Evolutionary conservation across 495 filamentous ascomycete genomes (phyloP), one percentile per base, ranked within the genome.

Genomic region (Podospora anserina): DNA sequence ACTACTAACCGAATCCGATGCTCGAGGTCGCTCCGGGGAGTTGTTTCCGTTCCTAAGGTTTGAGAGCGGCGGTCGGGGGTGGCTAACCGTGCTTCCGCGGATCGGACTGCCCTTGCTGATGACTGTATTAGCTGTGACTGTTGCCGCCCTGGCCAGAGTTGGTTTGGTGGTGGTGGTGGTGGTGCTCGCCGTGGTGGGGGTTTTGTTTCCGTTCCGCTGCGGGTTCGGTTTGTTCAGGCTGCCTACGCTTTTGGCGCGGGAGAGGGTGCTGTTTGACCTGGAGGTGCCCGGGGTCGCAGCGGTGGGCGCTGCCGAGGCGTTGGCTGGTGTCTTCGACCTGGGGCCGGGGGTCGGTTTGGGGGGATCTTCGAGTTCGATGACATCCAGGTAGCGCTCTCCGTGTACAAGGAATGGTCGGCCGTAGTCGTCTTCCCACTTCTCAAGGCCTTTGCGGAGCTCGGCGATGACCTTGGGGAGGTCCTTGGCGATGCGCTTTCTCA

Each of bases 401-500:
- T 93, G 92, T 39, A 99, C 92, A 54, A 94, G 82, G 83, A 98
- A 97, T 23, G 94, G 92, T 54, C 93, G 87, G 39, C 94, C 93
- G 75, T 92, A 97, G 68, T 97, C 94, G 67, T 96, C 91, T 76
- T 97, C 96, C 91, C 91, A 99, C 49, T 86, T 80, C 79, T 96
- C 93, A 32, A 99, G 82, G 83, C 85, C 83, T 72, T 89, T 96
- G 69, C 86, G 88, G 56, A 99, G 82, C 11, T 98, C 93, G 0
- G 84, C 83, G 64, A 93, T 91, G 18, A 99, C 83, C 78, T 95
- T 98, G 5, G 95, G 95, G 57, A 99, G 83, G 70, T 99, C 95
- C 79, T 97, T 97, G 18, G 92, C 84, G 67, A 98, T 96, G 28
- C 93, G 84, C 85, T 98, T 99, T 55, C 95, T 87, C 92, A 97